phyloP scores from a whole-genome alignment of 164 flowering plant species.

The Kingdonia uniflora region DNA sequence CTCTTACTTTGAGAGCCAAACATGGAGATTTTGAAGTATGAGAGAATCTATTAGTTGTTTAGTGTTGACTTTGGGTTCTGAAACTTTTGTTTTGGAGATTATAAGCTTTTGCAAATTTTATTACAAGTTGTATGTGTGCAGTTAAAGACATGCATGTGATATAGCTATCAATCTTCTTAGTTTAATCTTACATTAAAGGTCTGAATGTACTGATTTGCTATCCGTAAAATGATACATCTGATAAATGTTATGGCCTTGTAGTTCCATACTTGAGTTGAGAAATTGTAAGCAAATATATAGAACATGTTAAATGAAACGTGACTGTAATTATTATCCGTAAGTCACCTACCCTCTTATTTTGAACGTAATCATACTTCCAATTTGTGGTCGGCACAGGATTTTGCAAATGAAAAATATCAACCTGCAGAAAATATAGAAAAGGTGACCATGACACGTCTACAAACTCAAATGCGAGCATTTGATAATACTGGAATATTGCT shows the following conservation, averaged over 20 bases:
- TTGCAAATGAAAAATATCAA: conserved; percentile 72
- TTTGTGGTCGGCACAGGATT: conserved; percentile 38
- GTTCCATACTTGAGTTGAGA: no score
- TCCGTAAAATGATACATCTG: no score
- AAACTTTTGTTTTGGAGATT: not conserved
- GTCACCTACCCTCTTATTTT: conserved; percentile 84
- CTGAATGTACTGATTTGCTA: no score
- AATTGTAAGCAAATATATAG: no score
- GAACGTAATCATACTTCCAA: conserved; percentile 64
- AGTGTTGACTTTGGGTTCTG: not conserved
- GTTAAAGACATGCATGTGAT: not conserved
- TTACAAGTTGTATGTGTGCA: not conserved
- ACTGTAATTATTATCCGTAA: no score
- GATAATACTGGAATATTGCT: not conserved
- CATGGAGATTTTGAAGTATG: not conserved
- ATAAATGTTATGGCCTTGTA: no score
- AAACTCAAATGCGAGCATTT: not conserved
- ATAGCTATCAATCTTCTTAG: not conserved
- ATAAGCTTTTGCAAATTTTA: not conserved
- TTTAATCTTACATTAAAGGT: no score
- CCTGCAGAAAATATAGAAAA: conserved; percentile 37
- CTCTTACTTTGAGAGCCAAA: conserved; percentile 12
- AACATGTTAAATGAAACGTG: no score
- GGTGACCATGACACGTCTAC: not conserved
- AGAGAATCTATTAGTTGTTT: not conserved